These are phyloP conservation scores for Ammopiptanthus mongolicus DNA, from an alignment of 306 rosid genomes.

Conservation along the genomic window DNA sequence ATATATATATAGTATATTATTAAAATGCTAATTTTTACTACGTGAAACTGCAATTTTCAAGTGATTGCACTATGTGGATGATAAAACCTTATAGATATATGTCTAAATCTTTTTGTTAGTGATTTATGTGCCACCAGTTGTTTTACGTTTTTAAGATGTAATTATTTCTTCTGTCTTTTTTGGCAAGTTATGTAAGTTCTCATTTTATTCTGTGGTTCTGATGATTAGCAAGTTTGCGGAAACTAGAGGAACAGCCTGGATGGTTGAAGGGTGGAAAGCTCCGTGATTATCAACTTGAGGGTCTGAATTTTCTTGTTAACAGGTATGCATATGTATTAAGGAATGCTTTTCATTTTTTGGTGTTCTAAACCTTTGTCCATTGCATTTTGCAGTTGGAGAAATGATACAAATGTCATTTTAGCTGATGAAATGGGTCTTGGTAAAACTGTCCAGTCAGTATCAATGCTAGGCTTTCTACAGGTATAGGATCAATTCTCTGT, in stretches of 20 bases:
- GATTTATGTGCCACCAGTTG: background rate
- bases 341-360: slow-evolving; percentile 4
- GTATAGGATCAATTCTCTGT: slow-evolving; percentile 34
- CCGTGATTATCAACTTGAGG: slow-evolving; percentile 99
- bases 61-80: background rate
- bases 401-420: slow-evolving; percentile 97
- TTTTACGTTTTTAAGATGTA: background rate
- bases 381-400: slow-evolving; percentile 83
- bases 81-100: background rate
- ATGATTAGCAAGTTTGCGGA: slow-evolving; percentile 86
- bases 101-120: background rate
- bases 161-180: background rate
- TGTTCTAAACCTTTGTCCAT: slow-evolving; percentile 28
- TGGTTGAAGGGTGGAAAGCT: slow-evolving; percentile 99
- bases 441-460: slow-evolving; percentile 96
- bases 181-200: background rate
- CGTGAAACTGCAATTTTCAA: background rate
- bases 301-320: slow-evolving; percentile 98
- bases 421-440: slow-evolving; percentile 99
- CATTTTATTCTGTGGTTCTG: slow-evolving; percentile 24
- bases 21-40: too few species aligned
- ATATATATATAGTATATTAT: background rate
- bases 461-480: slow-evolving; percentile 99
- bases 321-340: slow-evolving; percentile 46
- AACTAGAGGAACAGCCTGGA: slow-evolving; percentile 96